Base-by-base conservation (phyloP, 2,329 filamentous ascomycete species). In the Fusarium clavum region DNA sequence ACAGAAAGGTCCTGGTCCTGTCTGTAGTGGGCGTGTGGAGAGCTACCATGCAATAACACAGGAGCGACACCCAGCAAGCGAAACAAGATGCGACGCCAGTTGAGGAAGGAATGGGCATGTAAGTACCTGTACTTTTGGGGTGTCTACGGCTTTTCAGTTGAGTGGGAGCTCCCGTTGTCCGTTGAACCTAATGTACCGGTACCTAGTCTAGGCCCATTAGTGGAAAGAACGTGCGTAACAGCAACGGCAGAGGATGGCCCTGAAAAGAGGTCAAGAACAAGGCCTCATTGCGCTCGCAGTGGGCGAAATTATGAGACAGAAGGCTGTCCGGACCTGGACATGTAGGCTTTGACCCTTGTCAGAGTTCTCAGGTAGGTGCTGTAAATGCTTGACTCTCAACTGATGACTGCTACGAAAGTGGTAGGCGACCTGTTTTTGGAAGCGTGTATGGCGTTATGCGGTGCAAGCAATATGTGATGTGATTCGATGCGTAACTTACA, bases 1-100 rank as follows among this genome's bases (percentile, higher is more conserved):
- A 67, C 34, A 16, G 14, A 41, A 27, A 53, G 32, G 10, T n/a
- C 34, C 34, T 40, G 48, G 22, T 44, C 4, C 41, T 22, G 41
- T 44, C 22, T 44, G 41, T 24, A 52, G 52, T 53, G 66, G 60
- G 61, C 18, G 64, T 60, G 63, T 67, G 58, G 70, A 60, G 60
- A 24, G 47, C 47, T 51, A 38, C 30, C 16, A 25, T 49, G 10
- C 12, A 34, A 53, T 29, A 25, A n/a, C 38, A 40, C 48, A 51
- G 47, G 47, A 34, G 47, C 18, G 34, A 38, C 49, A 10, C 32
- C 24, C 16, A 53, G 24, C 49, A 70, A 70, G 70, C 68, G 72
- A 74, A 72, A 74, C 70, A 74, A 68, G 72, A 70, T 70, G 64
- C 69, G 66, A 74, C 67, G 58, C 69, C 61, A 69, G 57, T 57